Conservation (phyloP, 345 rosid genomes). For the Eucalyptus regnans region DNA sequence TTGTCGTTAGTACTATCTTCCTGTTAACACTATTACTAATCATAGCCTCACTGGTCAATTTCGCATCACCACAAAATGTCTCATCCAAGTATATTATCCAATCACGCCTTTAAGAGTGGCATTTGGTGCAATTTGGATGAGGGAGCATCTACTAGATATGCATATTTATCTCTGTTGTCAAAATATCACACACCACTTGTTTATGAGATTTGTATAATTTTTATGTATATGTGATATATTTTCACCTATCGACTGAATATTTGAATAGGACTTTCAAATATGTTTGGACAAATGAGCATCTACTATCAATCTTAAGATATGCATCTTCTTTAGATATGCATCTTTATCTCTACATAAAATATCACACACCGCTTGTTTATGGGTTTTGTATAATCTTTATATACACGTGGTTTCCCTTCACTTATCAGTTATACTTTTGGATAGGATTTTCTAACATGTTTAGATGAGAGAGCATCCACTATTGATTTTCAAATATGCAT, state of each 20-base stretch:
- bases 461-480: too few species aligned
- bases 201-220: neutral
- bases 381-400: neutral
- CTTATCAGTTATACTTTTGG: neutral
- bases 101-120: neutral
- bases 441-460: neutral
- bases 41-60: neutral
- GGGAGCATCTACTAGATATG: neutral
- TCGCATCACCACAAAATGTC: neutral
- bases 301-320: neutral
- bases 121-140: neutral
- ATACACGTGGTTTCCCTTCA: rapidly evolving
- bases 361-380: neutral
- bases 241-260: neutral
- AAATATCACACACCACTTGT: neutral
- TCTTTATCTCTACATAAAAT: neutral
- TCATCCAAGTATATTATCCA: neutral
- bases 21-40: neutral
- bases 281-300: neutral
- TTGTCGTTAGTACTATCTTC: neutral
- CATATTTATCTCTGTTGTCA: neutral
- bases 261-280: neutral
- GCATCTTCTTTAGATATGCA: neutral
- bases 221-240: neutral
- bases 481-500: too few species aligned